Evolutionary conservation across 257 asterid genomes (phyloP), one percentile per base, ranked within the genome.

Genomic region (Marsdenia floribunda): DNA sequence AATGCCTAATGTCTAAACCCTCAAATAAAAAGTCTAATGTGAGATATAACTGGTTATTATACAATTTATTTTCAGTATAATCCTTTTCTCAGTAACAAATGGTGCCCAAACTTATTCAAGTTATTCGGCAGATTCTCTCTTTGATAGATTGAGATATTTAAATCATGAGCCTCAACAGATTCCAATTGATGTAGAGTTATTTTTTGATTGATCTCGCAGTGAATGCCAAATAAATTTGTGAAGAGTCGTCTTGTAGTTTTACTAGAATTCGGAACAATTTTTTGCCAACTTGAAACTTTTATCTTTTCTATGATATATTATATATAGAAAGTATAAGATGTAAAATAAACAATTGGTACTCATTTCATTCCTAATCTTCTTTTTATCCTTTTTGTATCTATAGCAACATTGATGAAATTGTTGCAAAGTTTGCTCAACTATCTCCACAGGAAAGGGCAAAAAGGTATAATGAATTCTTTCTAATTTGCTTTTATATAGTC

Each of bases 391-490:
- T 75, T 70, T 77, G 70, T 64, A 40, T 46, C 78, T 82, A 79
- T 88, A 93, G 97, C 87, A 89, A 87, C 79, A 75, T 91, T 55
- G 96, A 87, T 82, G 98, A 93, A 76, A 87, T 93, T 86, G 84
- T 90, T 73, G 86, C 96, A 68, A 93, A 90, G 75, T 91, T 89
- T 74, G 88, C 98, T 58, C 96, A 88, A 70, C 89, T 88, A 66
- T 86, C 96, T 55, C 92, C 97, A 24, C 92, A 88, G 82, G 97
- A 89, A 83, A 86, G 96, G 75, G 89, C 93, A 29, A 93, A 93
- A 81, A 89, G 97, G 98, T 90, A 71, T 14, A 24, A 44, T 10
- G 33, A 69, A n/a, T 19, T 82, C 42, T 44, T 75, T 63, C 22
- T 60, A 21, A 50, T 70, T 49, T 9, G 53, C 35, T 74, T 73